Evolutionary conservation across 768 basidiomycete genomes (phyloP), one percentile per base, ranked within the genome.

Genomic region (Suillus brevipes): DNA sequence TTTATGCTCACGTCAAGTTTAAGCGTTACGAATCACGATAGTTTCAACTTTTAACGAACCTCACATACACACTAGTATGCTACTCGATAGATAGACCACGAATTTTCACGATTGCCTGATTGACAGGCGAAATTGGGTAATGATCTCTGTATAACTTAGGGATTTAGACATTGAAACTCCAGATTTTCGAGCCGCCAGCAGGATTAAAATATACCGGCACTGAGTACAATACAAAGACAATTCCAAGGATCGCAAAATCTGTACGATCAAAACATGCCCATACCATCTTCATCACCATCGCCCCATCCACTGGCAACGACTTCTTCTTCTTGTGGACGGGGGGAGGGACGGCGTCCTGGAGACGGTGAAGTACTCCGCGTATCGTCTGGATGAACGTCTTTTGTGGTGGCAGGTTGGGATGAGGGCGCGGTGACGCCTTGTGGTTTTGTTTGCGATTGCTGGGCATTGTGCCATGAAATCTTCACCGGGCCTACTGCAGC

Each of bases 291-390:
- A 62, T 85, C 89, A 49, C 81, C 86, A 31, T 78, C 77, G 42
- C 89, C 90, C 90, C 90, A 91, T 28, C 90, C 89, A 69, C 84
- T 88, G 5, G 85, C 85, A 6, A 85, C 81, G 7, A 84, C 71
- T 72, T 88, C 89, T 71, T 90, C 89, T 65, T 89, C 89, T 42
- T 82, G 74, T 55, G 74, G 73, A 45, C 76, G 75, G 36, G 74
- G 74, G 72, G 80, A 52, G 75, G 78, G 8, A 55, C 65, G 71
- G 2, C 57, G 70, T 37, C 63, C 67, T 12, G 55, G 68, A 14
- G 12, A 34, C 12, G 70, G 68, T 45, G 65, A 70, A 34, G 67
- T 34, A 8, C 20, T 74, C 66, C 28, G 78, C 68, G 36, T 69
- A 75, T 66, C 77, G 69, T 47, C 71, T 69, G 58, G 66, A 70